Evolutionary conservation across 148 eudicot genomes (phyloP), one percentile per base, ranked within the genome.

Genomic region (Diospyros lotus): DNA sequence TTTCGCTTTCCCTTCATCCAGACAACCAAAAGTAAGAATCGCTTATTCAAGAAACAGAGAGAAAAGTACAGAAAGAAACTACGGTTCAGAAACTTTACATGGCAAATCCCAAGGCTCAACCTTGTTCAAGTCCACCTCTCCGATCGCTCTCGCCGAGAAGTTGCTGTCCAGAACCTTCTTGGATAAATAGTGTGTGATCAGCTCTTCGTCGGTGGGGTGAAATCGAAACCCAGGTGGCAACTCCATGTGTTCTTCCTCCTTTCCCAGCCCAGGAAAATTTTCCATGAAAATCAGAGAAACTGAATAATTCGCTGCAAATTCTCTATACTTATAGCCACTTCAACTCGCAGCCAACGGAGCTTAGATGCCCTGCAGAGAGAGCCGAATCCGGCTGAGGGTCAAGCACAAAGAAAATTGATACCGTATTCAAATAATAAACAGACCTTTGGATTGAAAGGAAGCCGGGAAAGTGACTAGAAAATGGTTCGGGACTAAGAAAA

Each of bases 71-170:
- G 3, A 46, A 58, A 59, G 52, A 45, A 54, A 58, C 9, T 1
- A 42, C 5, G 42, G 1, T 8, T 12, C 7, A 53, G 52, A 56
- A 55, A 17, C 68, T 87, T 86, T 83, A 93, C 98, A 82, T 41
- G 96, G 98, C 76, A 93, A 85, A 14, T 93, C 92, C 98, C 98
- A 93, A 4, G 98, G 98, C 77, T 93, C 98, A 75, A 85, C 81
- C 87, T 88, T 91, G 90, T 93, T 93, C 87, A 93, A 89, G 80
- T 93, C 98, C 13, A 85, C 96, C 10, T 88, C 94, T 12, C 91
- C 94, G 61, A 93, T 88, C 55, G 98, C 98, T 62, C 75, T 74
- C 45, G 91, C 84, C 43, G 79, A 77, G 82, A 91, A 93, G 3
- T 50, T 76, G 72, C 12, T 75, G 43, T 93, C 93, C 18, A 83